Base-by-base conservation (phyloP, 192 early-diverging fungal species). In the Umbelopsis sp. region DNA sequence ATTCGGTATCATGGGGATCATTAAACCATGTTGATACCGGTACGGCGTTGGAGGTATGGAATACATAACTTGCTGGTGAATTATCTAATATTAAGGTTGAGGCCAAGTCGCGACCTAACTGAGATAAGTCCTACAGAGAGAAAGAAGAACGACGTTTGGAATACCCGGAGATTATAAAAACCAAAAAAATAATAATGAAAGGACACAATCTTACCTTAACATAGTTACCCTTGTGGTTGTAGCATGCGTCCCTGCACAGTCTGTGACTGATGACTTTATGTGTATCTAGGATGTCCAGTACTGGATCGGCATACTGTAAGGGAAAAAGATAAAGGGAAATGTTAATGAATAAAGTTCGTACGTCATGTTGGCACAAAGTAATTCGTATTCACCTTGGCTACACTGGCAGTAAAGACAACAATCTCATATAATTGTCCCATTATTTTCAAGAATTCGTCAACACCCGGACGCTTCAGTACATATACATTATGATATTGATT, bases 11-110 rank as follows among this genome's bases (percentile, higher is more conserved):
- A 74, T 96, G 92, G 20, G 92, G 92, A 78, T 99, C 96, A 80
- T 97, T 94, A 75, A 98, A 96, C 97, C 97, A 99, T 22, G 90
- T 90, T 36, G 94, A 93, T 56, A 99, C 92, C 1, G 96, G 96
- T 17, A 99, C 93, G 47, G 97, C 97, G 81, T 99, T 99, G 43
- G 91, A 87, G 20, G 92, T 92, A 74, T 99, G 97, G 82, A 99
- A 96, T 52, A 94, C 87, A 80, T 97, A 98, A 74, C 92, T 95
- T n/a, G 94, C 91, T 21, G 96, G 96, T 25, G 93, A 95, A 84
- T 98, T 98, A 84, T 99, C 97, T 51, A 98, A 87, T 70, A 99
- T 97, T 45, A 98, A 94, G 2, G 91, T 88, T 69, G 91, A 84
- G 31, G 83, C 88, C 32, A 99, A 75, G 51, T 95, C 87, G 25